Base-by-base conservation (phyloP, 345 rosid species). In the Isatis tinctoria region DNA sequence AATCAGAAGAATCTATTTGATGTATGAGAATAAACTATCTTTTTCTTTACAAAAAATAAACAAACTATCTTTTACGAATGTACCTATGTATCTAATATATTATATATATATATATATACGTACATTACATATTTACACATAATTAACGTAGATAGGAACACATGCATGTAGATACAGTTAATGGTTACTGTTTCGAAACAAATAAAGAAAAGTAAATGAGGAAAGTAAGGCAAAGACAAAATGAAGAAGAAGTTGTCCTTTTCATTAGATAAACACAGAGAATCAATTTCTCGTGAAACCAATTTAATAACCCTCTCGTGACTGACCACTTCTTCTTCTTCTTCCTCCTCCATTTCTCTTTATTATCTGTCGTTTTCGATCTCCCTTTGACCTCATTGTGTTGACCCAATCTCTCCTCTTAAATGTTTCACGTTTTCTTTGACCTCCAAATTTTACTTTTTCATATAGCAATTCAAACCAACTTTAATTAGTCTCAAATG, bases 281-380 rank as follows among this genome's bases (percentile, higher is more conserved):
- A 74, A 66, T 18, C 78, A 67, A 12, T 37, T 74, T 59, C 73
- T 67, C 67, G 73, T 74, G 78, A 74, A 67, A 59, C 60, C 73
- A 74, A 67, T 58, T 47, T 18, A 74, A 58, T 58, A 74, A 36
- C 67, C 61, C 28, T 59, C 78, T 65, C 65, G 78, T 74, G 78
- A 74, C 73, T 73, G 65, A 57, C 77, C 71, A 73, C 68, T 72
- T 62, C 76, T 73, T 63, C 76, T 33, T 47, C 69, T 57, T 65
- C 59, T 65, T 44, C 41, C 41, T 22, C 2, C 51, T 56, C 49
- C 66, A 35, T 74, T 36, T 33, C 51, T 33, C n/a, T 32, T 56
- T 47, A 48, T 39, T 28, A 37, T 59, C 52, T 74, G 73, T 74
- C 77, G 2, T 65, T 74, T 74, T 65, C 72, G 27, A 65, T 74